phyloP scores from a whole-genome alignment of 768 basidiomycete genomes.

The Hemileccinum rubropunctum region DNA sequence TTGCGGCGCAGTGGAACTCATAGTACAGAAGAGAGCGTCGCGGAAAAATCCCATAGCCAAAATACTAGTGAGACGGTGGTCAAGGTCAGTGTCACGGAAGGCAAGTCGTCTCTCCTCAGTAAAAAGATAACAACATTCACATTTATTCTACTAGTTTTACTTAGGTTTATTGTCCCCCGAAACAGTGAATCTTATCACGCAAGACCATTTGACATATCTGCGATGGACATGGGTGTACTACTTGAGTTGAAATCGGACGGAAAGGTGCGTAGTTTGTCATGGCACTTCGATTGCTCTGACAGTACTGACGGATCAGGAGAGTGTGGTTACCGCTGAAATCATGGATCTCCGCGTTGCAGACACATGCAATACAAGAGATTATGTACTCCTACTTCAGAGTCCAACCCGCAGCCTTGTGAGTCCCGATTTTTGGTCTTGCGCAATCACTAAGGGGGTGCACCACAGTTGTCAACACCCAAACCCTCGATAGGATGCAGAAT shows the following conservation, averaged over 20 bases:
- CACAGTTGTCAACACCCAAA: conserved; percentile 43
- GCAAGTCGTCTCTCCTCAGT: conserved; percentile 15
- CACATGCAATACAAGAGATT: conserved; percentile 33
- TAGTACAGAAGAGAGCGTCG: conserved; percentile 39
- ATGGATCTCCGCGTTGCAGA: conserved; percentile 62
- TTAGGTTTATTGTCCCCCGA: conserved; percentile 53
- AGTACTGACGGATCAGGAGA: conserved; percentile 47
- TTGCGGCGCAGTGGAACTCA: conserved; percentile 37
- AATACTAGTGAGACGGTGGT: conserved; percentile 43
- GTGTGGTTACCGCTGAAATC: conserved; percentile 57
- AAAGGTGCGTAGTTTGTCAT: conserved; percentile 45
- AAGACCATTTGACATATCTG: conserved; percentile 55
- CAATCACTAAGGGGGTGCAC: conserved; percentile 1
- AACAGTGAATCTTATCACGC: conserved; percentile 23
- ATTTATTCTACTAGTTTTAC: conserved; percentile 26
- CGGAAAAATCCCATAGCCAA: conserved; percentile 19
- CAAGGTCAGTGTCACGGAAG: conserved; percentile 49
- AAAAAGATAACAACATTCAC: neutral
- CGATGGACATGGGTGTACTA: conserved; percentile 59
- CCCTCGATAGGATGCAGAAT: conserved; percentile 65
- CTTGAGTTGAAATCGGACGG: conserved; percentile 70
- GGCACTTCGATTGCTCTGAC: conserved; percentile 2
- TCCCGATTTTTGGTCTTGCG: conserved; percentile 5
- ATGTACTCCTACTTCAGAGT: conserved; percentile 51
- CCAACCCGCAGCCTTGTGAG: conserved; percentile 58